Conservation (phyloP, 768 basidiomycete genomes). For the Gloeophyllum trabeum region DNA sequence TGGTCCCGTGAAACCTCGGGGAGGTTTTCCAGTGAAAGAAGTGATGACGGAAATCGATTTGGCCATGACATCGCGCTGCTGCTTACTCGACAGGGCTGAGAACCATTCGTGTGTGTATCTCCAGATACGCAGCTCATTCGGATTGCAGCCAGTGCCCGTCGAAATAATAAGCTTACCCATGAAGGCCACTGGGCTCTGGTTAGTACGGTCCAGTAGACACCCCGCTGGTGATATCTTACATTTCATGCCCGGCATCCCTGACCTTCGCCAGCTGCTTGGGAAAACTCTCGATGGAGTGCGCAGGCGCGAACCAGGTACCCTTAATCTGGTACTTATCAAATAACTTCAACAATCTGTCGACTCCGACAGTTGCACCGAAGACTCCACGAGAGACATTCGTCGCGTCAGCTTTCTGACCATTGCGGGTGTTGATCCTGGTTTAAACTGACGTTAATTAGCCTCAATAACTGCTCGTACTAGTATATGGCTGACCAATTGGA, state of each 20-base stretch:
- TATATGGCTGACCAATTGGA: slow-evolving; percentile 43
- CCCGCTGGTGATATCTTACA: slow-evolving; percentile 22
- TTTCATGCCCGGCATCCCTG: slow-evolving; percentile 64
- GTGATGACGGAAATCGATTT: slow-evolving; percentile 51
- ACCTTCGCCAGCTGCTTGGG: slow-evolving; percentile 59
- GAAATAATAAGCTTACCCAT: slow-evolving; percentile 63
- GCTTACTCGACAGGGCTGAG: slow-evolving; percentile 43
- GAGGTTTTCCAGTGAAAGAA: slow-evolving; percentile 49
- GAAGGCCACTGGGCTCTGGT: slow-evolving; percentile 34
- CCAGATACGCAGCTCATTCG: not conserved
- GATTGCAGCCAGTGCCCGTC: not conserved
- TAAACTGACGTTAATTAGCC: slow-evolving; percentile 10
- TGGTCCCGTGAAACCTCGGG: slow-evolving; percentile 58
- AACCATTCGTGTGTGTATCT: slow-evolving; percentile 35
- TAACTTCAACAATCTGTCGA: slow-evolving; percentile 54
- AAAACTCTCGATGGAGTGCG: slow-evolving; percentile 68
- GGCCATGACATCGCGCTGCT: slow-evolving; percentile 63
- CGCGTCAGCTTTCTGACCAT: not conserved
- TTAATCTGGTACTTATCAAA: slow-evolving; percentile 57
- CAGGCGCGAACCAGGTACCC: slow-evolving; percentile 68
- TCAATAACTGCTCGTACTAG: not conserved
- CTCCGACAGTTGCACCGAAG: slow-evolving; percentile 68
- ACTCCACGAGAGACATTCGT: slow-evolving; percentile 34
- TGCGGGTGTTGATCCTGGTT: slow-evolving; percentile 38
- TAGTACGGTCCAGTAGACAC: not conserved